A percentile compares a stretch with the other conserved stretches of the same genome.
Conservation (phyloP, 2,329 filamentous ascomycete genomes). For the Canariomyces notabilis region DNA sequence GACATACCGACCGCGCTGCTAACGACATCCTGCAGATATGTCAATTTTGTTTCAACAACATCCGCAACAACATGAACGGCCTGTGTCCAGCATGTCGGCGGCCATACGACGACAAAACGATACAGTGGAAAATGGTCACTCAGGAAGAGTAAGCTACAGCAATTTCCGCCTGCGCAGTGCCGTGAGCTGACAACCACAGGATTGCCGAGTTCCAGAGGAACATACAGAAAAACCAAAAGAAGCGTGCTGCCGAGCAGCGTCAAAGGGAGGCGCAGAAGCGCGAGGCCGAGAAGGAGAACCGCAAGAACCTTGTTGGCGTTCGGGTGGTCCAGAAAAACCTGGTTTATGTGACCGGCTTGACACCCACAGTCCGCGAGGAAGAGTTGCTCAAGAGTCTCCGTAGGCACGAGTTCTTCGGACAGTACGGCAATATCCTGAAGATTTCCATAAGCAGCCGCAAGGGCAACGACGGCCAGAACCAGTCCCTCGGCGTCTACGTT, state of each 20-base stretch:
- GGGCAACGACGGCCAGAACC: slow-evolving; percentile 66
- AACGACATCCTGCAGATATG: slow-evolving; percentile 64
- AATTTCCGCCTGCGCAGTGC: neutral
- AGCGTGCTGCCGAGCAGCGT: slow-evolving; percentile 72
- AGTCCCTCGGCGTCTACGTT: slow-evolving; percentile 96
- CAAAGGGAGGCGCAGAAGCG: slow-evolving; percentile 96
- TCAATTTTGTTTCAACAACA: slow-evolving; percentile 99
- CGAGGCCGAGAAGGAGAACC: slow-evolving; percentile 90
- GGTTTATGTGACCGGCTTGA: slow-evolving; percentile 94
- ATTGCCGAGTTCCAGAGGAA: slow-evolving; percentile 71
- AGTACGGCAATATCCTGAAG: slow-evolving; percentile 97
- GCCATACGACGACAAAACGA: slow-evolving; percentile 93
- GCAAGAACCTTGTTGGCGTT: slow-evolving; percentile 92
- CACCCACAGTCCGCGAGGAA: slow-evolving; percentile 86
- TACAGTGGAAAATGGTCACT: slow-evolving; percentile 93
- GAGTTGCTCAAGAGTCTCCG: slow-evolving; percentile 85
- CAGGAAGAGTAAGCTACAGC: slow-evolving; percentile 71
- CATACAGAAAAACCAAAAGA: slow-evolving; percentile 87
- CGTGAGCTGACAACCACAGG: slow-evolving; percentile 38
- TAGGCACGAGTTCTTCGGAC: slow-evolving; percentile 90
- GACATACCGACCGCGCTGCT: slow-evolving; percentile 1
- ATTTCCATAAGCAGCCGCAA: slow-evolving; percentile 98
- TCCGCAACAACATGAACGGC: slow-evolving; percentile 96
- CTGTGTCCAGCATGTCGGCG: slow-evolving; percentile 95
- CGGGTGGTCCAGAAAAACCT: slow-evolving; percentile 97